phyloP scores from a whole-genome alignment of 345 rosid species.

The Eucalyptus pauciflora region DNA sequence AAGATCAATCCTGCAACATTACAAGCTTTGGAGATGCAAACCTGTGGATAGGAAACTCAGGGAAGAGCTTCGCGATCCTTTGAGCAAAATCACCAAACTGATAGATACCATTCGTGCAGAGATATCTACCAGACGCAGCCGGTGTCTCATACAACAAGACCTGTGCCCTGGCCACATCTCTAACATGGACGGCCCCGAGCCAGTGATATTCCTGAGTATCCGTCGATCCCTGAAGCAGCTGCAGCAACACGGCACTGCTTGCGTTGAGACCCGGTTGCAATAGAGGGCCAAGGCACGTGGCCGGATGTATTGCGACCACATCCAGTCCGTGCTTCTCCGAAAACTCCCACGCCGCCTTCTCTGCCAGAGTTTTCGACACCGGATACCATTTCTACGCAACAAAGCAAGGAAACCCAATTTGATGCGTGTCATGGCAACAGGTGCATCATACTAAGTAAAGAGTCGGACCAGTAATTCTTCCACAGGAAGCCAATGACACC shows the following conservation, averaged over 20 bases:
- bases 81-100: conserved; percentile 65
- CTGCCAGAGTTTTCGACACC: conserved; percentile 72
- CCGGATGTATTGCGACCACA: conserved; percentile 65
- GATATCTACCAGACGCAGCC: conserved; percentile 58
- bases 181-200: conserved; percentile 75
- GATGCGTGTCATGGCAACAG: neutral
- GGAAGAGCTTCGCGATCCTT: conserved; percentile 51
- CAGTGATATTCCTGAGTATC: conserved; percentile 67
- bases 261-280: conserved; percentile 67
- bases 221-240: conserved; percentile 50
- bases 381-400: conserved; percentile 66
- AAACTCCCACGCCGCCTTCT: conserved; percentile 73
- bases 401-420: neutral
- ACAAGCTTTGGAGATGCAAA: neutral
- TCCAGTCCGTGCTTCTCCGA: conserved; percentile 49
- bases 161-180: conserved; percentile 64
- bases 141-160: conserved; percentile 46
- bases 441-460: neutral
- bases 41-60: conserved; percentile 56
- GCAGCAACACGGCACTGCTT: conserved; percentile 58
- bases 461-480: neutral
- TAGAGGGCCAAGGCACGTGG: conserved; percentile 64
- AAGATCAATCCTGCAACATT: neutral
- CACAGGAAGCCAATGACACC: neutral
- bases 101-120: conserved; percentile 71